Evolutionary conservation across 2,329 filamentous ascomycete genomes (phyloP).

Genomic region (Celoporthe dispersa): DNA sequence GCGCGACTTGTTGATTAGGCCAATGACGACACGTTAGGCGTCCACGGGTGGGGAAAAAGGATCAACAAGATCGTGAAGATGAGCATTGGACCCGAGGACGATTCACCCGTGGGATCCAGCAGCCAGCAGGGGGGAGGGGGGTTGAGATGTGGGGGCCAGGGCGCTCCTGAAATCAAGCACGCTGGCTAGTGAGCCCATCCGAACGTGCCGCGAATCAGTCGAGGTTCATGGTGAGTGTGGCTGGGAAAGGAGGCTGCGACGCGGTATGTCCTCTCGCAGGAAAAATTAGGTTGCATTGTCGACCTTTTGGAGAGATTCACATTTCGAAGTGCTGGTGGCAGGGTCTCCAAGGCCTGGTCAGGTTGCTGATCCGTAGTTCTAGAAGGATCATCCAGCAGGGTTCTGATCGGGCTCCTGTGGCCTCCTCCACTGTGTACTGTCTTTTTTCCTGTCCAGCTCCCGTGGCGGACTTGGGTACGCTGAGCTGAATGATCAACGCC

Average conservation of each 20-base stretch:
- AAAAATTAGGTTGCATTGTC: background rate
- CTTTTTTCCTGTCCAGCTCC: background rate
- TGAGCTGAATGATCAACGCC: background rate
- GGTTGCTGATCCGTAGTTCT: background rate
- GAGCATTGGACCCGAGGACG: slow-evolving; percentile 16
- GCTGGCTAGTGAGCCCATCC: slow-evolving; percentile 15
- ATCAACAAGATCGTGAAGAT: slow-evolving; percentile 26
- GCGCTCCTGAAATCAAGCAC: slow-evolving; percentile 26
- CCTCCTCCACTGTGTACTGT: background rate
- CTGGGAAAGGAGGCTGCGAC: background rate
- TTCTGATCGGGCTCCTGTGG: background rate
- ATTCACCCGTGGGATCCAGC: slow-evolving; percentile 23
- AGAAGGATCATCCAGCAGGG: background rate
- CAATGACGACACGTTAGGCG: slow-evolving; percentile 18
- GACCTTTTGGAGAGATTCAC: background rate
- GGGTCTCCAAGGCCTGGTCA: background rate
- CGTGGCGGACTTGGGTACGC: background rate
- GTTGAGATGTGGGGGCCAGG: slow-evolving; percentile 13
- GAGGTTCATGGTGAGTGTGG: background rate
- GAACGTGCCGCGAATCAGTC: background rate
- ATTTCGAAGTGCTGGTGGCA: background rate
- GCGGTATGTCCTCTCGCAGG: background rate
- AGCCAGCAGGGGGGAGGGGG: slow-evolving; percentile 14
- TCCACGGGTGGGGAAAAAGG: slow-evolving; percentile 8
- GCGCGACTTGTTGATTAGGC: background rate